A percentile compares a stretch with the other conserved stretches of the same genome.
Conservation (phyloP, 306 rosid species). For the Trifolium fragiferum region DNA sequence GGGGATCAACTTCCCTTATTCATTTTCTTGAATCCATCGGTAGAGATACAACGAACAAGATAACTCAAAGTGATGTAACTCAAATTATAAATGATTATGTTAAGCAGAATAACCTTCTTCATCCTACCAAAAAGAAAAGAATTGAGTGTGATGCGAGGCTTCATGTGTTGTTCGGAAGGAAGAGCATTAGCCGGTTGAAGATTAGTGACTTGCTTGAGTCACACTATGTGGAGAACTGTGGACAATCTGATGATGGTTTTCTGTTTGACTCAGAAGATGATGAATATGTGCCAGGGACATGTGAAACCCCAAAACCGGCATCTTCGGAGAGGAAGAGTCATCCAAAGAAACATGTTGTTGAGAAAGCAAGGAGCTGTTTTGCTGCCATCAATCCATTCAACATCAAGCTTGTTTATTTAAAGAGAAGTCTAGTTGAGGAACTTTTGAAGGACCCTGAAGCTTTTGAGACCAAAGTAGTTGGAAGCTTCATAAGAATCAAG, state of each 20-base stretch:
- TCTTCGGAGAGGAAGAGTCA: conserved; percentile 42
- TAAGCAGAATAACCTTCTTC: conserved; percentile 48
- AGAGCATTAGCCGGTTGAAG: conserved; percentile 62
- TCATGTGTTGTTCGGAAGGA: conserved; percentile 66
- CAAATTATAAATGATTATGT: conserved; percentile 64
- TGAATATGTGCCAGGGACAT: conserved; percentile 26
- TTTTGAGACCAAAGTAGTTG: conserved; percentile 69
- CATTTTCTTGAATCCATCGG: conserved; percentile 70
- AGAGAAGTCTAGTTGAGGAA: conserved; percentile 63
- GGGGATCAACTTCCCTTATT: conserved; percentile 75
- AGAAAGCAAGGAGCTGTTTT: conserved; percentile 62
- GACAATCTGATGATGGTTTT: conserved; percentile 46
- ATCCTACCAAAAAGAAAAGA: conserved; percentile 67
- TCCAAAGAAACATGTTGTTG: conserved; percentile 38
- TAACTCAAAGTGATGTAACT: conserved; percentile 63
- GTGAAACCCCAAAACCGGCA: conserved; percentile 36
- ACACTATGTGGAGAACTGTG: conserved; percentile 64
- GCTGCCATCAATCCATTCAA: conserved; percentile 72
- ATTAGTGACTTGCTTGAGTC: conserved; percentile 65
- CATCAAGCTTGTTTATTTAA: conserved; percentile 72
- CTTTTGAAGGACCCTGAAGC: conserved; percentile 60
- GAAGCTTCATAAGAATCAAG: conserved; percentile 78
- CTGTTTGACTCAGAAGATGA: conserved; percentile 50
- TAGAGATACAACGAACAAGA: conserved; percentile 49
- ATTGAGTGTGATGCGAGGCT: conserved; percentile 67